These are phyloP conservation scores for Hericium alpestre DNA, from an alignment of 768 basidiomycete genomes.

Conservation along the genomic window DNA sequence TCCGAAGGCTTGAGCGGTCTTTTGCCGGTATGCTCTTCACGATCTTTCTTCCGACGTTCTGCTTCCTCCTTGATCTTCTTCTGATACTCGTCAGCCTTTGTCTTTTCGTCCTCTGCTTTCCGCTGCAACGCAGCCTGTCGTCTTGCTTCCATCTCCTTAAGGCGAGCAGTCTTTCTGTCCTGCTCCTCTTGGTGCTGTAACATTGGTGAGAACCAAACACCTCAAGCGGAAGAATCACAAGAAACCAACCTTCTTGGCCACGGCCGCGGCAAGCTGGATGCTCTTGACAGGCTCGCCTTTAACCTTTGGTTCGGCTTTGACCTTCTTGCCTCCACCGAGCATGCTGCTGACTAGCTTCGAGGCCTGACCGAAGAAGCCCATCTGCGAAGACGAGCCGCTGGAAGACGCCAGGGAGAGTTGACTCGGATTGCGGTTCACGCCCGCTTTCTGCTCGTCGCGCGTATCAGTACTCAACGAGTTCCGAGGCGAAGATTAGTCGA, in stretches of 20 bases:
- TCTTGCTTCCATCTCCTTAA: constrained; percentile 76
- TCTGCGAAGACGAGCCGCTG: constrained; percentile 20
- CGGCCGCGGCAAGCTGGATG: constrained; percentile 69
- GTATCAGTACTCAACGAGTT: neutral
- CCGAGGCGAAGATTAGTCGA: neutral
- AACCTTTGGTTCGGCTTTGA: constrained; percentile 42
- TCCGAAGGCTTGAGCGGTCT: constrained; percentile 39
- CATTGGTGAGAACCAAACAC: neutral
- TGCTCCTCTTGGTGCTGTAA: constrained; percentile 80
- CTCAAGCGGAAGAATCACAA: neutral
- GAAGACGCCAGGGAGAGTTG: constrained; percentile 42
- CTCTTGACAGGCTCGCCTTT: constrained; percentile 69
- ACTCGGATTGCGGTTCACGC: constrained; percentile 24
- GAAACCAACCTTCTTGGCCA: constrained; percentile 74
- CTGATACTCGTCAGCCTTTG: constrained; percentile 53
- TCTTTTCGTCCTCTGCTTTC: constrained; percentile 72
- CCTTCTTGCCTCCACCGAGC: constrained; percentile 57
- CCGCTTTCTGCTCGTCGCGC: neutral
- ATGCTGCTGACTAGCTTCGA: constrained; percentile 58
- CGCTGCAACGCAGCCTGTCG: constrained; percentile 61
- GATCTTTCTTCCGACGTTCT: constrained; percentile 73
- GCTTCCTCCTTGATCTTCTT: constrained; percentile 61
- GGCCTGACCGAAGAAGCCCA: constrained; percentile 61
- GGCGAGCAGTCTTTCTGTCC: constrained; percentile 63
- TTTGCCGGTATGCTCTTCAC: constrained; percentile 69